phyloP scores from a whole-genome alignment of 106 monocot genomes.

The Vanilla planifolia region DNA sequence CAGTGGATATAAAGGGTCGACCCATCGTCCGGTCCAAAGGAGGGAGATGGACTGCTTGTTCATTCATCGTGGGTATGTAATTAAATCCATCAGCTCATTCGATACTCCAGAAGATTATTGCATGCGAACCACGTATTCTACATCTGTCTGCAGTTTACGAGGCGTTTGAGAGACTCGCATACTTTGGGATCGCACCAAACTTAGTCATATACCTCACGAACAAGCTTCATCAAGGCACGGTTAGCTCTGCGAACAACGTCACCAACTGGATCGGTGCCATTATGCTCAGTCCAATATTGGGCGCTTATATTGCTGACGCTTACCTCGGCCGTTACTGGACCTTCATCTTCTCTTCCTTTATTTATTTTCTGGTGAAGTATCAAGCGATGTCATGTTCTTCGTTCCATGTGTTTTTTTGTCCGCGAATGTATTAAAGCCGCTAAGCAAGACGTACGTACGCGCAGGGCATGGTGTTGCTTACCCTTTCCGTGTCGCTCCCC shows the following conservation, averaged over 20 bases:
- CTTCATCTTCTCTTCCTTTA: slow-evolving; percentile 18
- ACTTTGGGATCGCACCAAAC: slow-evolving; percentile 41
- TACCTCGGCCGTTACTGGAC: slow-evolving; percentile 39
- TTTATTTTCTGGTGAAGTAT: slow-evolving; percentile 22
- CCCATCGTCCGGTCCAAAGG: slow-evolving; percentile 30
- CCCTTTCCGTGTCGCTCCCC: slow-evolving; percentile 30
- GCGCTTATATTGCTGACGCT: slow-evolving; percentile 42
- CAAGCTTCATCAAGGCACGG: slow-evolving; percentile 52
- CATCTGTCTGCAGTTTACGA: slow-evolving; percentile 31
- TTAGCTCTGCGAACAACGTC: slow-evolving; percentile 45
- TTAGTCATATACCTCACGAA: slow-evolving; percentile 47
- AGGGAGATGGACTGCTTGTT: slow-evolving; percentile 47
- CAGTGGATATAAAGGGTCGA: slow-evolving; percentile 37
- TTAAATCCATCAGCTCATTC: background rate
- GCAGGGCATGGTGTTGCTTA: slow-evolving; percentile 36
- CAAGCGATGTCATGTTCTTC: background rate
- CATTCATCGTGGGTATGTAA: slow-evolving; percentile 40
- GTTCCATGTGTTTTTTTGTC: background rate
- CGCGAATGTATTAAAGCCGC: no score
- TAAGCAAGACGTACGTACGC: background rate
- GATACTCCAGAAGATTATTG: background rate
- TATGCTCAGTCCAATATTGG: slow-evolving; percentile 37
- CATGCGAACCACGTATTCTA: background rate
- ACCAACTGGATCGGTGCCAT: slow-evolving; percentile 55
- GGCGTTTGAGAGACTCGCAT: slow-evolving; percentile 57